These are phyloP conservation scores for Colletotrichum sp. DNA, from an alignment of 2,329 filamentous ascomycete species.

Conservation along the genomic window DNA sequence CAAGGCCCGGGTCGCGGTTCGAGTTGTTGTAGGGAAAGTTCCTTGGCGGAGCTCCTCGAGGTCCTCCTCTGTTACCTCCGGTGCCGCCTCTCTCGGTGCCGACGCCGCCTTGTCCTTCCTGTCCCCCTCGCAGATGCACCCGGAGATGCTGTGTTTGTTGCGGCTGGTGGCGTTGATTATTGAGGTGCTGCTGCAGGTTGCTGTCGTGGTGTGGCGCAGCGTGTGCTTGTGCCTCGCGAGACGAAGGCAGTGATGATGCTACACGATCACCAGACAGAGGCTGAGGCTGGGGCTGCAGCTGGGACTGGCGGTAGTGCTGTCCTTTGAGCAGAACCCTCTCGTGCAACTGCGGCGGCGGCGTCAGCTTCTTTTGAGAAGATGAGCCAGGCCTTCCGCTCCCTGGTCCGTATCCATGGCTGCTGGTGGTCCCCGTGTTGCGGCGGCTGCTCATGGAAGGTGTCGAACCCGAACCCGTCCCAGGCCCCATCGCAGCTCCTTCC, in stretches of 20 bases:
- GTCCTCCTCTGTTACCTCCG: neutral
- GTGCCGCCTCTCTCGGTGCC: neutral
- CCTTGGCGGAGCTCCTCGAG: neutral
- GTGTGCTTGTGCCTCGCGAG: neutral
- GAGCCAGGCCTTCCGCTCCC: neutral
- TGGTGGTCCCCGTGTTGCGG: neutral
- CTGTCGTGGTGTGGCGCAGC: neutral
- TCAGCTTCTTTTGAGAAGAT: constrained; percentile 11
- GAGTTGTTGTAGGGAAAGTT: neutral
- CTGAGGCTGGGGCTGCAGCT: neutral
- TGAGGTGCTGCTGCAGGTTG: neutral
- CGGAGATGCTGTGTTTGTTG: neutral
- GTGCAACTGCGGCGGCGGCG: constrained; percentile 15
- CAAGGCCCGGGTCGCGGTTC: neutral
- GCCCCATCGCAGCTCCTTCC: neutral
- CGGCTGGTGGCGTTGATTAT: neutral
- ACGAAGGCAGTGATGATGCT: neutral
- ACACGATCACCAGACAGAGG: neutral
- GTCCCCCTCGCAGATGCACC: neutral
- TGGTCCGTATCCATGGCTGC: neutral
- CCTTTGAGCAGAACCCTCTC: constrained; percentile 7
- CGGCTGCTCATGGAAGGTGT: neutral
- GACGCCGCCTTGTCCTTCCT: neutral
- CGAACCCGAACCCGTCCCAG: neutral
- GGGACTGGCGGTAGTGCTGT: neutral